Base-by-base conservation (phyloP, 139 green algal species). In the Tetradesmus lagerheimii region DNA sequence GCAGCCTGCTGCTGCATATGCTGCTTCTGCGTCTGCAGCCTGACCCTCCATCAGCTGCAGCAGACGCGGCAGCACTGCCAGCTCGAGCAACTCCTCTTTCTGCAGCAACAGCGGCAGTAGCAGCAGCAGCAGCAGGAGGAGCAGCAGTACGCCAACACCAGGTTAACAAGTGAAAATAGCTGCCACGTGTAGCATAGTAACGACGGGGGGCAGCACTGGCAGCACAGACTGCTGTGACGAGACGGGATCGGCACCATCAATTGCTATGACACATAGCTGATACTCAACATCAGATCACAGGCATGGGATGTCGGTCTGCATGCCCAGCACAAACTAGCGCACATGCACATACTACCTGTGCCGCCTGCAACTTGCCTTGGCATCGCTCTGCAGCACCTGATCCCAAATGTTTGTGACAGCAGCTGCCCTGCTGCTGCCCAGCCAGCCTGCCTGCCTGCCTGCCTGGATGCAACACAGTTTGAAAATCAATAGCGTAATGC, bases 81-180 rank as follows among this genome's bases (percentile, higher is more conserved):
- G 66, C 71, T 94, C 93, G 75, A 94, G 80, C 20, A 94, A 18
- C 71, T 93, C 92, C 35, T 94, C 92, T 23, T 91, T 88, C 92
- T 94, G 86, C 23, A 50, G 9, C 35, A 41, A 23, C 38, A 66
- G 29, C 77, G 45, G 20, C 57, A n/a, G 23, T 6, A 71, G 23
- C 20, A 31, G 57, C 57, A 31, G 9, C 25, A n/a, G 57, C 14
- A 31, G 57, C 57, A 71, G 57, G 1, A 71, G 47, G 16, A 8
- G 41, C 34, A 16, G 2, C 38, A 25, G 57, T 0, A 9, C 39
- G 20, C 80, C 45, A 27, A 8, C 43, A 8, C 5, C 43, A 14
- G 43, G 43, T 8, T 50, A 50, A 4, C 43, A 50, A 50, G 5
- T 50, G 8, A 8, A 14, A 8, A 50, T 50, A 8, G 4, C 5